Conservation (phyloP, 352 stramenopile genomes). For the Peronospora tabacina region DNA sequence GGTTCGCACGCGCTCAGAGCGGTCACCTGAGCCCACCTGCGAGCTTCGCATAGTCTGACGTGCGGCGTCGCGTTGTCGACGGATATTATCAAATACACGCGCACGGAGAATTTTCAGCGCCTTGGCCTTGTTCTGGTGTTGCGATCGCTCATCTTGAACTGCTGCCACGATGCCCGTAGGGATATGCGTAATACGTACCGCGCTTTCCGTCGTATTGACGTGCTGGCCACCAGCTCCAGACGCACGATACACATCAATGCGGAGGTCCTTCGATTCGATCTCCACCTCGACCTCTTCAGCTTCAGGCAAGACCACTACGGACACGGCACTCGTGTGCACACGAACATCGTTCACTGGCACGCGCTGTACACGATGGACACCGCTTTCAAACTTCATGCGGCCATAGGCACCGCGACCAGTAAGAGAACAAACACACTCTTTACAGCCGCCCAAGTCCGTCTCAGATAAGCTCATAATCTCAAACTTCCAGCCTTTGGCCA, state of each 20-base stretch:
- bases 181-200: constrained; percentile 95
- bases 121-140: constrained; percentile 98
- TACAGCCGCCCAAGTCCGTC: constrained; percentile 79
- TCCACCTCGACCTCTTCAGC: constrained; percentile 80
- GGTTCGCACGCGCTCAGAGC: constrained; percentile 96
- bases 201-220: constrained; percentile 99
- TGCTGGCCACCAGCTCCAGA: constrained; percentile 96
- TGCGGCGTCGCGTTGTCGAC: constrained; percentile 49
- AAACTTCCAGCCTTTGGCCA: constrained; percentile 84
- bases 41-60: constrained; percentile 57
- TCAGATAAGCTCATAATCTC: constrained; percentile 85
- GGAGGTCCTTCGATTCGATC: constrained; percentile 93
- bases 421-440: constrained; percentile 72
- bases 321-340: constrained; percentile 96
- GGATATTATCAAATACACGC: constrained; percentile 93
- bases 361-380: constrained; percentile 96
- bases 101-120: constrained; percentile 95
- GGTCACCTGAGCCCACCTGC: constrained; percentile 92
- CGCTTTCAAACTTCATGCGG: constrained; percentile 97
- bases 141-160: constrained; percentile 93
- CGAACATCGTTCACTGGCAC: constrained; percentile 94
- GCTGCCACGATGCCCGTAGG: constrained; percentile 89
- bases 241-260: constrained; percentile 95
- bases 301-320: constrained; percentile 94
- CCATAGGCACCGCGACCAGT: constrained; percentile 86